A percentile compares a stretch with the other conserved stretches of the same genome.
Conservation (phyloP, 148 eudicot genomes). For the Rhododendron griersonianum region DNA sequence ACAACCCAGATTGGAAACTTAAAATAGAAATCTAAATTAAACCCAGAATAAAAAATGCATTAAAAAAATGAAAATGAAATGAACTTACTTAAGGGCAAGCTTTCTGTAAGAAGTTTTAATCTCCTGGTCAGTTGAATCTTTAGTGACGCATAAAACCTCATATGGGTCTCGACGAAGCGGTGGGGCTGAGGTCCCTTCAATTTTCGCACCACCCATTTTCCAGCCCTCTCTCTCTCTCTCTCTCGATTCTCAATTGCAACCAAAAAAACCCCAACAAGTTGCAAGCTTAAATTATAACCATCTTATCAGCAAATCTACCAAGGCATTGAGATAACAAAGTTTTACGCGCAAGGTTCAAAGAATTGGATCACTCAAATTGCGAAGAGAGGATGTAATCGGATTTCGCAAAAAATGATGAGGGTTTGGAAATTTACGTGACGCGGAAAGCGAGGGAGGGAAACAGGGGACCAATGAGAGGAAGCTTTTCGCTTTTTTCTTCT, state of each 20-base stretch:
- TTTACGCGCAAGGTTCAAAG: constrained; percentile 5
- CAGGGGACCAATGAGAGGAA: not conserved
- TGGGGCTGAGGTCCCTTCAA: constrained; percentile 43
- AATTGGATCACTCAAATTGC: constrained; percentile 14
- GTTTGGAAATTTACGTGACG: not conserved
- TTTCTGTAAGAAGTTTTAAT: constrained; percentile 92
- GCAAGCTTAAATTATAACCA: not conserved
- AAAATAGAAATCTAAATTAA: not conserved
- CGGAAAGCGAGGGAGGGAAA: constrained; percentile 5
- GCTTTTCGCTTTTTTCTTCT: not conserved
- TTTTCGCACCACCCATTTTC: constrained; percentile 39
- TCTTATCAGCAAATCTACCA: constrained; percentile 1
- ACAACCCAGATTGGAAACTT: not conserved
- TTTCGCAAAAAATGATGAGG: not conserved
- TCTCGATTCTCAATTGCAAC: constrained; percentile 11
- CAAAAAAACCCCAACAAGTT: constrained; percentile 6
- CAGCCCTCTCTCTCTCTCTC: not conserved
- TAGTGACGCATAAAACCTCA: constrained; percentile 73
- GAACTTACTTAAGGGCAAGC: constrained; percentile 87
- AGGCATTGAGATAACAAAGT: not conserved
- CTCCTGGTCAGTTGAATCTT: constrained; percentile 79
- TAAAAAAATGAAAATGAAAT: not conserved
- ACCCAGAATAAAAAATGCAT: not conserved
- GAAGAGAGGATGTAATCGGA: not conserved
- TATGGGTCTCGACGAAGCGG: constrained; percentile 75